phyloP scores from a whole-genome alignment of 2,329 filamentous ascomycete genomes.

The Hymenoscyphus linearis region DNA sequence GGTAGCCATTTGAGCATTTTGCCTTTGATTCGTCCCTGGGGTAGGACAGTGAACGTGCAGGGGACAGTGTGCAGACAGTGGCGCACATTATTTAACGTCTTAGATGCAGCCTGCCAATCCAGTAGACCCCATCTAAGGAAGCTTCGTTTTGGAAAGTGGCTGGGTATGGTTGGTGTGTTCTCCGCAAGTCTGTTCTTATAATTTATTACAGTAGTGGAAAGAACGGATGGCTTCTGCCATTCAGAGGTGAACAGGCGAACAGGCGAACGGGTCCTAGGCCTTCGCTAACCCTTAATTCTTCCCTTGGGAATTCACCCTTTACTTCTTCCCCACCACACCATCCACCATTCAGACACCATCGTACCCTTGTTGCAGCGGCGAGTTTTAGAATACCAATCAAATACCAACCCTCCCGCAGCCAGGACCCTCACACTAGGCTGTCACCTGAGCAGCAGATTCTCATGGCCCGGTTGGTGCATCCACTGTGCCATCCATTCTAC shows the following conservation, averaged over 20 bases:
- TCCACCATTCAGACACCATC: background rate
- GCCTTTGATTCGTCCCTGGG: slow-evolving; percentile 1
- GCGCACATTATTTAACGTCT: slow-evolving; percentile 18
- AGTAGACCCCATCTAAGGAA: background rate
- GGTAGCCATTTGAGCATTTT: slow-evolving; percentile 7
- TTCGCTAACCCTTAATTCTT: background rate
- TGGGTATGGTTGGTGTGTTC: background rate
- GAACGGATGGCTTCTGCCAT: slow-evolving; percentile 1
- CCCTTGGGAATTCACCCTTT: background rate
- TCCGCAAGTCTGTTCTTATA: too few species aligned
- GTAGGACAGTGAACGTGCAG: slow-evolving; percentile 1
- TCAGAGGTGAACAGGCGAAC: background rate
- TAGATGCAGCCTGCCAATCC: slow-evolving; percentile 7
- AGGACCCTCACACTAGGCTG: slow-evolving; percentile 9
- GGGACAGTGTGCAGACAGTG: slow-evolving; percentile 15
- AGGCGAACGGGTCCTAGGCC: background rate
- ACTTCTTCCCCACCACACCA: background rate
- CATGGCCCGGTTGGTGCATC: background rate
- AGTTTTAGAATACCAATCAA: too few species aligned
- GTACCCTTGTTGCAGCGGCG: background rate
- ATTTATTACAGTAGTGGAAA: too few species aligned
- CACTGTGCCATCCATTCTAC: background rate
- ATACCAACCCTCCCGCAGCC: background rate
- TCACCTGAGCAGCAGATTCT: slow-evolving; percentile 25
- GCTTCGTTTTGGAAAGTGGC: slow-evolving; percentile 14